Percentiles rank a stretch among this genome's conserved stretches.
Conservation (phyloP, 2,329 filamentous ascomycete species). For the Colletotrichum spaethianum region DNA sequence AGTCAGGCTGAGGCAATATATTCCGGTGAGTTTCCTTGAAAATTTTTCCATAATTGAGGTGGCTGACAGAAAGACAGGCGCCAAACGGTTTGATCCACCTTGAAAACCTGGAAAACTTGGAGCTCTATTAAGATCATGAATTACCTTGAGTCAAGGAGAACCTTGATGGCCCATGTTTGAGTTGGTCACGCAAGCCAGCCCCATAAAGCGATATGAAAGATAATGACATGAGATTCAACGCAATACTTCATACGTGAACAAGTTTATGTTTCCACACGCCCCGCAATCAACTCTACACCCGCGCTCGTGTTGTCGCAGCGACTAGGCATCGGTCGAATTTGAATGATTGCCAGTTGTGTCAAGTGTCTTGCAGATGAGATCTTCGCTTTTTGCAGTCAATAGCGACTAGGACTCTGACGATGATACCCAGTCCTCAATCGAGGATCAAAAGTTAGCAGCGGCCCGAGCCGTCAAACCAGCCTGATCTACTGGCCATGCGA, state of each 20-base stretch:
- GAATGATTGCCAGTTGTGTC: no score
- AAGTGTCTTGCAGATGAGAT: no score
- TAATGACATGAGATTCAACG: not conserved
- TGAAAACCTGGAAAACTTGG: conserved; percentile 71
- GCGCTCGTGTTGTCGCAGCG: not conserved
- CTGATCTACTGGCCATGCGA: not conserved
- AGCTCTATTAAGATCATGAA: conserved; percentile 49
- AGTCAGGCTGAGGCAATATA: conserved; percentile 88
- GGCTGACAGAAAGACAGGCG: conserved; percentile 60
- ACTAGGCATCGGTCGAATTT: no score
- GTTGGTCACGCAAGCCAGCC: not conserved
- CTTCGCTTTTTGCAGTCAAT: no score
- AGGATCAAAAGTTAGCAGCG: no score
- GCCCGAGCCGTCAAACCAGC: not conserved
- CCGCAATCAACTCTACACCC: not conserved
- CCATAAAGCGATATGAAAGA: not conserved
- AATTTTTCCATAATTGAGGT: not conserved
- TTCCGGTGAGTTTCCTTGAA: conserved; percentile 73
- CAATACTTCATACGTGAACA: not conserved
- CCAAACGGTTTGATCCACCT: conserved; percentile 76
- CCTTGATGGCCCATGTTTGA: conserved; percentile 3
- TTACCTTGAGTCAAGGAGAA: not conserved
- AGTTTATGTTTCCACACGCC: not conserved
- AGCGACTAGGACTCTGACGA: no score
- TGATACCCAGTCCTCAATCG: no score